Conservation (phyloP, 179 eudicot species). For the Dionaea muscipula region DNA sequence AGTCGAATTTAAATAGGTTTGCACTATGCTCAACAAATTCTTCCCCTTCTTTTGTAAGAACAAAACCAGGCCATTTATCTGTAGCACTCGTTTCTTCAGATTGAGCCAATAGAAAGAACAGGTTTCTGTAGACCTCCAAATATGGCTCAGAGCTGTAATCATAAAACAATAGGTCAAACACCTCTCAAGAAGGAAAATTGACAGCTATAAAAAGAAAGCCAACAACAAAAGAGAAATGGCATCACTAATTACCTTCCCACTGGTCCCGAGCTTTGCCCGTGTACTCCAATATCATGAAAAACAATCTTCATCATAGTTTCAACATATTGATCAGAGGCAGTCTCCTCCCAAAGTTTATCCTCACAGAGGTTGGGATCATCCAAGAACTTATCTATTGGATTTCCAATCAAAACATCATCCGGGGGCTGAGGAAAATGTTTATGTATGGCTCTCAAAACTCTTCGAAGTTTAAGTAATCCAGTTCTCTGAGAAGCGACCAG, state of each 20-base stretch:
- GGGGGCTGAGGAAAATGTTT: conserved; percentile 96
- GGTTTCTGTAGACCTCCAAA: conserved; percentile 81
- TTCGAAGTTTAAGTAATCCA: conserved; percentile 77
- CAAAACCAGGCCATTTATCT: conserved; percentile 98
- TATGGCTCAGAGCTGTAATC: conserved; percentile 82
- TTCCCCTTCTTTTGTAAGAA: conserved; percentile 93
- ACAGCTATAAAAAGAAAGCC: background rate
- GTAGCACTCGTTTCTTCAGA: conserved; percentile 90
- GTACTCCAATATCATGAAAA: conserved; percentile 43
- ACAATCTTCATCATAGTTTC: conserved; percentile 43
- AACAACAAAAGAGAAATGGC: conserved; percentile 8
- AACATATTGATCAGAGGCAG: conserved; percentile 66
- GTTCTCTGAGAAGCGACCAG: conserved; percentile 44
- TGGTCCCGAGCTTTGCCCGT: conserved; percentile 32
- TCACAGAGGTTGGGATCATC: conserved; percentile 73
- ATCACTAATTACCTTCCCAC: conserved; percentile 35
- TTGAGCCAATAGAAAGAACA: conserved; percentile 77
- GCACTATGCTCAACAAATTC: conserved; percentile 87
- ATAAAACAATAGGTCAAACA: conserved; percentile 11
- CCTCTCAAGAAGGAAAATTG: conserved; percentile 7
- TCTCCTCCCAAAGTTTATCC: conserved; percentile 77
- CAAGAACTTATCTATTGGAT: conserved; percentile 72
- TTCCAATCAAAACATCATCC: conserved; percentile 53
- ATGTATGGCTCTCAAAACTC: conserved; percentile 89
- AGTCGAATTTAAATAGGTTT: conserved; percentile 82